Evolutionary conservation across 768 basidiomycete genomes (phyloP).

Genomic region (Lactarius psammicola): DNA sequence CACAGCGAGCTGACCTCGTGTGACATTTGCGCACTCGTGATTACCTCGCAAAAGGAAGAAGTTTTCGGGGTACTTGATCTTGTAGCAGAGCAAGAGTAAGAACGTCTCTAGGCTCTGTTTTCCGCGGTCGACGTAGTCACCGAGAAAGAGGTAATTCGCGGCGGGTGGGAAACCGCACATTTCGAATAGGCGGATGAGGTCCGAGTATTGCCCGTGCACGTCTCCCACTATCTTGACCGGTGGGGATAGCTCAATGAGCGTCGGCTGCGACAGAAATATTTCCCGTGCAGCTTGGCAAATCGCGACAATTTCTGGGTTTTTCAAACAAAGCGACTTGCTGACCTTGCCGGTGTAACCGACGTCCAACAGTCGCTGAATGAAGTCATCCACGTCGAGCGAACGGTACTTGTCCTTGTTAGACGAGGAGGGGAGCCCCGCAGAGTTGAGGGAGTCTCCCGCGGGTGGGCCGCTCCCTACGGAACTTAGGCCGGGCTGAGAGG

Average conservation of each 20-base stretch:
- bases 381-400: conserved; percentile 92
- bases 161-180: conserved; percentile 99
- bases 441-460: conserved; percentile 38
- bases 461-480: conserved; percentile 44
- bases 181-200: conserved; percentile 97
- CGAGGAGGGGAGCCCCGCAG: conserved; percentile 33
- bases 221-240: conserved; percentile 99
- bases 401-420: conserved; percentile 58
- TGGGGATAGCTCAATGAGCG: conserved; percentile 93
- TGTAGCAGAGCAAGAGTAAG: conserved; percentile 94
- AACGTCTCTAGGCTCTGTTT: conserved; percentile 99
- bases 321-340: conserved; percentile 90
- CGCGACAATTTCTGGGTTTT: conserved; percentile 92
- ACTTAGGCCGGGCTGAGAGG: conserved; percentile 47
- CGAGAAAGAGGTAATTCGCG: conserved; percentile 97
- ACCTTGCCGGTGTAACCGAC: conserved; percentile 98
- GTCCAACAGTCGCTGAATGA: conserved; percentile 94
- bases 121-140: conserved; percentile 98
- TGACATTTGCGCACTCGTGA: conserved; percentile 99
- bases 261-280: conserved; percentile 94
- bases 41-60: conserved; percentile 98
- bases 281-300: conserved; percentile 96
- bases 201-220: conserved; percentile 98
- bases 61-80: conserved; percentile 99
- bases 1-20: conserved; percentile 67